phyloP scores from a whole-genome alignment of 2,329 filamentous ascomycete species.

The Hymenoscyphus linearis region DNA sequence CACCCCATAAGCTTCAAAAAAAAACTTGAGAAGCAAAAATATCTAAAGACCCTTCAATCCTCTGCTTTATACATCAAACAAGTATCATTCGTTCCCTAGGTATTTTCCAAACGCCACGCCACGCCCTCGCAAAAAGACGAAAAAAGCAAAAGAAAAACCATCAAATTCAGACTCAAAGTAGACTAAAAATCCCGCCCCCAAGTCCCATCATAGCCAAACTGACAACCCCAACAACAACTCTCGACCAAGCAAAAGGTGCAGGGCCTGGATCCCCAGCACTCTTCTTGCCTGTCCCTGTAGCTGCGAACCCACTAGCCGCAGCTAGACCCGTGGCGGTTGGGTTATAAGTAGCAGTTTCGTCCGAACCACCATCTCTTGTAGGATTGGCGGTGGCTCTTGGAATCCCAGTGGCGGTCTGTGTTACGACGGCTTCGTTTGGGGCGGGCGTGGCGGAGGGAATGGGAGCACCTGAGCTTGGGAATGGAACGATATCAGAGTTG shows the following conservation, averaged over 20 bases:
- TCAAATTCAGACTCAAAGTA: conserved; percentile 12
- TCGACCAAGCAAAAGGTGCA: conserved; percentile 26
- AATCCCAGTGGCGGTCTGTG: conserved; percentile 27
- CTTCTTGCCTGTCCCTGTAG: conserved; percentile 20
- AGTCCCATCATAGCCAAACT: conserved; percentile 22
- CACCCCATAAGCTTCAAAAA: too few relatives aligned
- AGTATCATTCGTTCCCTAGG: too few relatives aligned
- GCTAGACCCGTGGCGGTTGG: conserved; percentile 25
- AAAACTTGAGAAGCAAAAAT: too few relatives aligned
- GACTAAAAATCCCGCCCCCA: conserved; percentile 24
- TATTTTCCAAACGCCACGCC: too few relatives aligned
- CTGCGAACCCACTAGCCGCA: conserved; percentile 27
- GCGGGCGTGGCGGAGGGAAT: conserved; percentile 26
- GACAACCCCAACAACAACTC: conserved; percentile 20
- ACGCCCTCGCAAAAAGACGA: too few relatives aligned
- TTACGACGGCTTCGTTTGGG: conserved; percentile 21
- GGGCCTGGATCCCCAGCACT: conserved; percentile 20
- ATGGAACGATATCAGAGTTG: conserved; percentile 29
- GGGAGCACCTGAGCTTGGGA: conserved; percentile 25
- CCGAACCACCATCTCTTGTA: conserved; percentile 16
- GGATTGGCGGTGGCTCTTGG: conserved; percentile 19
- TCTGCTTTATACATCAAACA: too few relatives aligned
- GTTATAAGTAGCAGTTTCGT: conserved; percentile 21
- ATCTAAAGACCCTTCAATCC: too few relatives aligned
- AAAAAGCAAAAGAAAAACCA: not conserved